Evolutionary conservation across 495 filamentous ascomycete species (phyloP).

Genomic region (Mycothermus thermophilus): DNA sequence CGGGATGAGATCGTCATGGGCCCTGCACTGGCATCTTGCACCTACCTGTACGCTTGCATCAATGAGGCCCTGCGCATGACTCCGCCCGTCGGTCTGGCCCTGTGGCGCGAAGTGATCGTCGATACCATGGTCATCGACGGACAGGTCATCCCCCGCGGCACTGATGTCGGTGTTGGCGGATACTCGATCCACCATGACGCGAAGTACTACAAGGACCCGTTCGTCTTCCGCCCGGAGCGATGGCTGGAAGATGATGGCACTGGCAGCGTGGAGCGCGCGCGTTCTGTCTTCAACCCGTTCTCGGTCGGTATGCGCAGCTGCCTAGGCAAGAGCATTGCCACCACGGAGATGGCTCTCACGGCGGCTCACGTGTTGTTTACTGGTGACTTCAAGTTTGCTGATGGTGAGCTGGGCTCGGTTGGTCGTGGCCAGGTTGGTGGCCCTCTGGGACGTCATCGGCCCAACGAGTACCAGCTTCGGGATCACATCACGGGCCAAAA

Average conservation of each 20-base stretch:
- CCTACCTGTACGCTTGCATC: conserved; percentile 46
- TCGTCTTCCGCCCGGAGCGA: conserved; percentile 37
- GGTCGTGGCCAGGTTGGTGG: background rate
- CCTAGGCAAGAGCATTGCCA: conserved; percentile 44
- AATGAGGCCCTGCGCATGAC: conserved; percentile 59
- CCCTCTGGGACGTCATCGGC: conserved; percentile 14
- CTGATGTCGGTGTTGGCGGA: conserved; percentile 36
- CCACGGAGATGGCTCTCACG: conserved; percentile 39
- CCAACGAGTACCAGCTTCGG: conserved; percentile 24
- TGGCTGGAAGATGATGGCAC: conserved; percentile 10
- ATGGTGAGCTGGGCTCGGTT: conserved; percentile 9
- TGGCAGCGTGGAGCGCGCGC: conserved; percentile 1
- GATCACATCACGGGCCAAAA: conserved; percentile 27
- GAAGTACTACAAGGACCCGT: conserved; percentile 37
- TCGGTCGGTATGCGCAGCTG: conserved; percentile 43
- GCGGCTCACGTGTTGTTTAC: conserved; percentile 30
- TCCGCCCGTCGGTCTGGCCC: conserved; percentile 44
- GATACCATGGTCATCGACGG: conserved; percentile 46
- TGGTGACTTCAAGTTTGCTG: conserved; percentile 2
- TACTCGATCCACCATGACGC: conserved; percentile 44
- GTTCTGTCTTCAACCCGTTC: conserved; percentile 41
- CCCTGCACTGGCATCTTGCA: conserved; percentile 39
- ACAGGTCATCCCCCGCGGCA: conserved; percentile 37
- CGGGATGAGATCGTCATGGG: conserved; percentile 38
- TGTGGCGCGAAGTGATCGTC: conserved; percentile 46